Percentiles rank a stretch among this genome's conserved stretches.
Evolutionary conservation across 257 asterid species (phyloP).

Genomic region (Craterostigma plantagineum): DNA sequence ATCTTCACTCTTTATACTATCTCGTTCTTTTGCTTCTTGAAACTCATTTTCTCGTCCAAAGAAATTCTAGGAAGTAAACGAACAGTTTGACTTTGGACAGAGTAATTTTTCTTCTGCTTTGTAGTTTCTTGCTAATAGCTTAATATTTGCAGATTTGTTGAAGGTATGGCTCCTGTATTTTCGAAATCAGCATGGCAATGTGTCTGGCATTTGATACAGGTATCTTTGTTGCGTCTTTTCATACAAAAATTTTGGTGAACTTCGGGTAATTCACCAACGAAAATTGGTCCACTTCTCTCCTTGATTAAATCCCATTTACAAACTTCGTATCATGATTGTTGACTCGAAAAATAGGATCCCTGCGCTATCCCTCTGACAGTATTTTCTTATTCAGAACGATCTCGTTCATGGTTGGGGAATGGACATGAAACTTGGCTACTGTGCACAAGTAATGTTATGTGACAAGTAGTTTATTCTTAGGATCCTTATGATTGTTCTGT

Average conservation of each 20-base stretch:
- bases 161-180: conserved; percentile 99
- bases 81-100: too few relatives aligned
- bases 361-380: background rate
- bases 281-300: too few relatives aligned
- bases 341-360: too few relatives aligned
- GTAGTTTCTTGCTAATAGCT: background rate
- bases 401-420: conserved; percentile 99
- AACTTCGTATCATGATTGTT: too few relatives aligned
- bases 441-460: conserved; percentile 57
- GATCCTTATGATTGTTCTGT: background rate
- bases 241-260: background rate
- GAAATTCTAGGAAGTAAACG: too few relatives aligned
- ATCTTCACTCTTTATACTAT: too few relatives aligned
- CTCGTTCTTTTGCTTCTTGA: too few relatives aligned
- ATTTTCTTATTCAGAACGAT: conserved; percentile 47
- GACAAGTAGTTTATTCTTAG: background rate
- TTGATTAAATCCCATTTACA: background rate
- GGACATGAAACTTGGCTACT: conserved; percentile 99
- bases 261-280: too few relatives aligned
- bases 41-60: too few relatives aligned
- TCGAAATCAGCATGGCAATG: conserved; percentile 94
- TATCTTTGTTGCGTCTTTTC: conserved; percentile 7
- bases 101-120: too few relatives aligned
- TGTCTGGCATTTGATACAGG: conserved; percentile 99
- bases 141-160: conserved; percentile 84